These are phyloP conservation scores for Papiliotrema laurentii DNA, from an alignment of 1,284 basidiomycete species.

Conservation along the genomic window DNA sequence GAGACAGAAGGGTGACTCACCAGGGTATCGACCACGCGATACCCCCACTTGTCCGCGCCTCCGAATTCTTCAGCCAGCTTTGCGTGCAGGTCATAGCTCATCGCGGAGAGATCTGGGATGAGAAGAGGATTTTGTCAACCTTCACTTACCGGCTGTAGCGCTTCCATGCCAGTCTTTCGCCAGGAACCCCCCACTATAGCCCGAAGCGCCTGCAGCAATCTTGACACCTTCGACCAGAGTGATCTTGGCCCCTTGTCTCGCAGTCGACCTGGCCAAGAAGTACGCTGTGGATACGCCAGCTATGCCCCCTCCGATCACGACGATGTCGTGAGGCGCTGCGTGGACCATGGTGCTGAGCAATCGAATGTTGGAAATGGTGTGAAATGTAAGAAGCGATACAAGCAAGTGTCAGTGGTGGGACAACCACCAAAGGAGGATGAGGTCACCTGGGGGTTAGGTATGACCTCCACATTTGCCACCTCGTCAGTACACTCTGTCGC, in stretches of 20 bases:
- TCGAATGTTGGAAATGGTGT: too few relatives aligned
- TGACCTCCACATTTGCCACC: too few relatives aligned
- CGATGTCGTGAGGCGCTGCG: constrained; percentile 25
- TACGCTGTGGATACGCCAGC: constrained; percentile 76
- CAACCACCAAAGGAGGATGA: too few relatives aligned
- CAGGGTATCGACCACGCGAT: constrained; percentile 60
- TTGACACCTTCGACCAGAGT: constrained; percentile 70
- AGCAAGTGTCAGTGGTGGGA: too few relatives aligned
- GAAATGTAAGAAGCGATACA: too few relatives aligned
- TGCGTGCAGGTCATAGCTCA: constrained; percentile 77
- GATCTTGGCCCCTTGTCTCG: constrained; percentile 50
- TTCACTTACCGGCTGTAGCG: constrained; percentile 45
- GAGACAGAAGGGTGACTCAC: constrained; percentile 15
- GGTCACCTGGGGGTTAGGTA: too few relatives aligned
- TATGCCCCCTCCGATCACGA: constrained; percentile 60
- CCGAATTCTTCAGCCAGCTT: constrained; percentile 68
- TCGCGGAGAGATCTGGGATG: constrained; percentile 55
- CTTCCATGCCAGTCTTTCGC: constrained; percentile 68
- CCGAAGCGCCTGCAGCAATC: constrained; percentile 63
- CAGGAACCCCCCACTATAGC: constrained; percentile 88
- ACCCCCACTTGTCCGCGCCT: constrained; percentile 76
- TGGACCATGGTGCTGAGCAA: constrained; percentile 1
- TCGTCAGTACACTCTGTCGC: too few relatives aligned
- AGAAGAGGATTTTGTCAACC: not conserved
- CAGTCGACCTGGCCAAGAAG: constrained; percentile 32